Conservation (phyloP, 441 rosid genomes). For the Gossypium lobatum region DNA sequence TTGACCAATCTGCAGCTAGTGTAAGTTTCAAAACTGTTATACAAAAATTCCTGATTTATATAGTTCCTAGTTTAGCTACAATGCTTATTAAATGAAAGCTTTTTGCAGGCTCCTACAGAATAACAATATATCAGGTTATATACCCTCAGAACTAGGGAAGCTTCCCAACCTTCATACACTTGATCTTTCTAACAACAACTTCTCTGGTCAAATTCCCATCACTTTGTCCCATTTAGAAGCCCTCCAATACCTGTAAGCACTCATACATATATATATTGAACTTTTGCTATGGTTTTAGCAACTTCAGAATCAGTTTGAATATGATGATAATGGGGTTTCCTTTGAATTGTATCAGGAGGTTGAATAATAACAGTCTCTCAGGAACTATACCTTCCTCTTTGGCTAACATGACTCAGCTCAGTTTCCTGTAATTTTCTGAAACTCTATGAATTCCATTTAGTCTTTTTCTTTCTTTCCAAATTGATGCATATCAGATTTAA, state of each 20-base stretch:
- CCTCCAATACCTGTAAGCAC: slow-evolving; percentile 72
- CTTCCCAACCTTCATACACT: slow-evolving; percentile 71
- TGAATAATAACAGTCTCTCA: slow-evolving; percentile 75
- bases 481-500: not conserved
- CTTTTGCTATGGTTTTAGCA: not conserved
- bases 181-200: slow-evolving; percentile 63
- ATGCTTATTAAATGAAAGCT: slow-evolving; percentile 5
- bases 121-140: slow-evolving; percentile 70
- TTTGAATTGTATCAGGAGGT: slow-evolving; percentile 55
- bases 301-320: not conserved
- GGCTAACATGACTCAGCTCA: slow-evolving; percentile 76
- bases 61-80: not conserved
- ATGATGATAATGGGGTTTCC: slow-evolving; percentile 1
- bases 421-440: slow-evolving; percentile 65
- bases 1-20: slow-evolving; percentile 82
- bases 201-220: slow-evolving; percentile 61
- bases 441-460: not conserved
- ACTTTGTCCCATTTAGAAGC: slow-evolving; percentile 40
- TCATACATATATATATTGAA: not conserved
- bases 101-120: slow-evolving; percentile 75
- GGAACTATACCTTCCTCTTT: slow-evolving; percentile 66
- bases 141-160: slow-evolving; percentile 75
- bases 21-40: slow-evolving; percentile 37
- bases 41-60: not conserved
- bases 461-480: not conserved